Evolutionary conservation across 192 early-diverging fungal genomes (phyloP).

Genomic region (Rhizophagus prolifer): DNA sequence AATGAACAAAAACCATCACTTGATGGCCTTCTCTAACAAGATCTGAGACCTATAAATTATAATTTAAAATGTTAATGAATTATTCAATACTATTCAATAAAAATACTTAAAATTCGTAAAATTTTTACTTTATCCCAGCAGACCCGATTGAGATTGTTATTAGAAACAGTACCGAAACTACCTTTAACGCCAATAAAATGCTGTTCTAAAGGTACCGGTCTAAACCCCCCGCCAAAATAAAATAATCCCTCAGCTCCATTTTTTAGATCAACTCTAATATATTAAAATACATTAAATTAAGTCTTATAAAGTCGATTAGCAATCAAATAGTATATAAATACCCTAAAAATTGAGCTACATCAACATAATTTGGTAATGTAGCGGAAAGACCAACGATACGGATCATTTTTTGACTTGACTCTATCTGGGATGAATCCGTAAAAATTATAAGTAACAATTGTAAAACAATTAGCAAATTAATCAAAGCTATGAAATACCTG

Average conservation of each 20-base stretch:
- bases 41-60: constrained; percentile 46
- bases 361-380: constrained; percentile 96
- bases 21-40: constrained; percentile 85
- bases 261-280: constrained; percentile 13
- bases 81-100: not conserved
- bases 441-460: not conserved
- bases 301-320: not conserved
- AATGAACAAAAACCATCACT: constrained; percentile 99
- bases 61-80: not conserved
- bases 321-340: constrained; percentile 17
- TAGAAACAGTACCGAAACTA: constrained; percentile 72
- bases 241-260: constrained; percentile 69
- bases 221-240: constrained; percentile 93
- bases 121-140: constrained; percentile 79
- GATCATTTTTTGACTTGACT: constrained; percentile 92
- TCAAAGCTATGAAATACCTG: constrained; percentile 51
- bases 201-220: constrained; percentile 95
- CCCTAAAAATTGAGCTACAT: constrained; percentile 90
- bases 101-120: constrained; percentile 33
- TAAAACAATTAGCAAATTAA: not conserved
- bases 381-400: constrained; percentile 96
- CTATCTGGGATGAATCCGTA: constrained; percentile 41
- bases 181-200: constrained; percentile 93
- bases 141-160: constrained; percentile 71
- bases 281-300: not conserved